Conservation (phyloP, 345 rosid genomes). For the Brassica rapa region DNA sequence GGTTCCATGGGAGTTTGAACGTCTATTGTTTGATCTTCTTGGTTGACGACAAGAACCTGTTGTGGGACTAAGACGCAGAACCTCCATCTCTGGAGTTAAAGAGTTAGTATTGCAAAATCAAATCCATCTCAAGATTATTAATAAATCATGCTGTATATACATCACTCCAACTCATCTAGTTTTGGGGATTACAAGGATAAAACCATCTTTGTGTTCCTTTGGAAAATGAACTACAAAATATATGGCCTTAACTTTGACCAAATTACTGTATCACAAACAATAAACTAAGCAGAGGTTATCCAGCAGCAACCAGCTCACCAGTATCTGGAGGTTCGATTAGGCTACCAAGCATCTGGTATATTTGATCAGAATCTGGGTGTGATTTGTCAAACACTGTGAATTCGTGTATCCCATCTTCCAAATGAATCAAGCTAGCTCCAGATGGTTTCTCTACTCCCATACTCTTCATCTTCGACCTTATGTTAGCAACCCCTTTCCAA, state of each 20-base stretch:
- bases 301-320: conserved; percentile 35
- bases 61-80: conserved; percentile 3
- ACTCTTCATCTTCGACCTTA: conserved; percentile 66
- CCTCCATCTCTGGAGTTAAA: neutral
- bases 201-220: conserved; percentile 16
- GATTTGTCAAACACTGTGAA: conserved; percentile 65
- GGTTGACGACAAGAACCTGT: conserved; percentile 16
- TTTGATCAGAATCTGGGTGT: conserved; percentile 58
- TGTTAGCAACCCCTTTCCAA: conserved; percentile 66
- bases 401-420: conserved; percentile 63
- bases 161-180: neutral
- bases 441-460: conserved; percentile 58
- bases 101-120: conserved; percentile 15
- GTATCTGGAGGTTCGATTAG: conserved; percentile 43
- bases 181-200: conserved; percentile 25
- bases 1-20: neutral
- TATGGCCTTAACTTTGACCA: conserved; percentile 15
- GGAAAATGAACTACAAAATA: conserved; percentile 14
- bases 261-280: neutral
- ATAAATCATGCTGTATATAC: conserved; percentile 3
- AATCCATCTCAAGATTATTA: neutral
- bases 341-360: conserved; percentile 59
- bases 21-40: neutral
- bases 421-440: conserved; percentile 70
- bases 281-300: conserved; percentile 5